phyloP scores from a whole-genome alignment of 2,329 filamentous ascomycete genomes.

The Purpureocillium takamizusanense region DNA sequence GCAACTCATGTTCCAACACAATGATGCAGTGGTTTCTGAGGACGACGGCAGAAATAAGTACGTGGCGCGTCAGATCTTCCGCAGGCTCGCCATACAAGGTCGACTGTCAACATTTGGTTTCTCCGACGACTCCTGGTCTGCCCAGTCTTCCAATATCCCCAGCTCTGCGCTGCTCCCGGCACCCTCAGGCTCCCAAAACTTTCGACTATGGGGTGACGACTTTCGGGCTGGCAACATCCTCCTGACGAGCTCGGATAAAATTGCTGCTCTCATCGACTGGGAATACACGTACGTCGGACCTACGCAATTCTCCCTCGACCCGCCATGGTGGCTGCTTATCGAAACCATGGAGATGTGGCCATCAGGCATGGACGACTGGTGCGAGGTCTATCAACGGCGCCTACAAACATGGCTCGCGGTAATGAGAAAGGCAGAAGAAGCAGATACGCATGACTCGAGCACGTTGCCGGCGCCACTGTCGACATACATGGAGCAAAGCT shows the following conservation, averaged over 20 bases:
- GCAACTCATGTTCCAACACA: no score
- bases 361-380: conserved; percentile 19
- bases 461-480: conserved; percentile 12
- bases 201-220: conserved; percentile 24
- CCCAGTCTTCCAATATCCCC: no score
- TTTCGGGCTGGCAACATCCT: conserved; percentile 22
- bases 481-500: conserved; percentile 25
- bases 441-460: conserved; percentile 20
- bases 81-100: conserved; percentile 18
- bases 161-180: no score
- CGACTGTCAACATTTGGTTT: conserved; percentile 18
- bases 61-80: conserved; percentile 31
- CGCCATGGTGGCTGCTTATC: conserved; percentile 30
- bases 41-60: conserved; percentile 34
- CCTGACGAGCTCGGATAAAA: conserved; percentile 13
- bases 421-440: conserved; percentile 6
- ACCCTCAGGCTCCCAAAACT: conserved; percentile 9
- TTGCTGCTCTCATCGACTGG: conserved; percentile 27
- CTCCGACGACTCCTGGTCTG: conserved; percentile 21
- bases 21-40: conserved; percentile 6
- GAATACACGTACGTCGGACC: conserved; percentile 27
- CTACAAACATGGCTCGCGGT: conserved; percentile 17
- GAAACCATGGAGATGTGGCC: conserved; percentile 22
- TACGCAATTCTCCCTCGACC: conserved; percentile 21
- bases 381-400: conserved; percentile 17